Evolutionary conservation across 2,329 filamentous ascomycete species (phyloP), one percentile per base, ranked within the genome.

Genomic region (Trichoderma hamatum): DNA sequence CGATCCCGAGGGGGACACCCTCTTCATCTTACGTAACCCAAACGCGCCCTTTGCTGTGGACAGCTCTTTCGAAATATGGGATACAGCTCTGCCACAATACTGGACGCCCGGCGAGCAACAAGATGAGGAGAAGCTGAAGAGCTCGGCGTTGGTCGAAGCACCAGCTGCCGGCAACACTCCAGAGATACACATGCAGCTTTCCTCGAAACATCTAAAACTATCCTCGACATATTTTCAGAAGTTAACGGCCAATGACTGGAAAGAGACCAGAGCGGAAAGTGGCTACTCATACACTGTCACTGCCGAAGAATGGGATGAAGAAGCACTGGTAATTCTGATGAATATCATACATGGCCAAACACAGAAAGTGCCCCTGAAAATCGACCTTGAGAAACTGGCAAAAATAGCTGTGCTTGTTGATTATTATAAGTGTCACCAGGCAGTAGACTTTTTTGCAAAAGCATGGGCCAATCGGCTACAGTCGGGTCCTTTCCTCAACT

Each of bases 341-440:
- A 80, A 83, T 65, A 80, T 83, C 10, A 74, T 85, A 7, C 84
- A 85, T 72, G 76, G 80, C 52, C 78, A 77, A 4, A 78, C 76
- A 11, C 70, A 75, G n/a, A 76, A 79, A 46, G 75, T 85, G 11
- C 81, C 82, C 1, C 72, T 72, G 24, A 49, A 67, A 1, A 70
- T 84, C 0, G 73, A 72, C 34, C 72, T 84, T 3, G 79, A 83
- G 11, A 74, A 77, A 10, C 75, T 86, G 11, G 78, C 78, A 13
- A 80, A 82, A 60, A 75, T 85, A 2, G 80, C 81, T 6, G 75
- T 80, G 2, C 73, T 85, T 14, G 79, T 82, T 3, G 80, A 84
- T 70, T 80, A 79, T 39, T 83, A 82, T 70, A 74, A 78, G 59
- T 81, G 82, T 71, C 72, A 77, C 7, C 81, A 84, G 60, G 78